Evolutionary conservation across 2,329 filamentous ascomycete species (phyloP), one percentile per base, ranked within the genome.

Genomic region (Penicillium sp.): DNA sequence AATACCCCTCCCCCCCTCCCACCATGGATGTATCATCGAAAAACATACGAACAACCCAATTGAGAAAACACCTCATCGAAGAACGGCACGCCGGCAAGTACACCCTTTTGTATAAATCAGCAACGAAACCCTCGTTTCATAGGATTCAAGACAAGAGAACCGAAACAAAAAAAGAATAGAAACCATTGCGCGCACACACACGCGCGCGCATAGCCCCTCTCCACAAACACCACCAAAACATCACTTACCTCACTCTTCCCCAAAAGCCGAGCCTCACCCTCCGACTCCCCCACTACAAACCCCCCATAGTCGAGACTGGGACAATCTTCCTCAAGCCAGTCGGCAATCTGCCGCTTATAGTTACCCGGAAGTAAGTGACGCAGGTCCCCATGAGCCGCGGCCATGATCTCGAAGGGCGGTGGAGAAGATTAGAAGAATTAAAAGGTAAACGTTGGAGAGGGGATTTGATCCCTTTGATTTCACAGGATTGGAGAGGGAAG

Each of bases 241-340:
- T 26, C 9, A 58, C 65, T 48, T 59, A 78, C 76, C 62, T 74
- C 68, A 53, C 75, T 77, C 64, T 83, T 84, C 3, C 80, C 81
- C 24, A 83, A 65, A 18, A 83, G 59, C 55, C 59, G 62, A n/a
- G 72, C 72, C 54, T 73, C 70, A 4, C 66, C 65, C 5, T 66
- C 59, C 5, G 68, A 66, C 52, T 74, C 72, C 43, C 93, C 93
- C 25, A 98, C 93, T 5, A 98, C 93, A 69, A 95, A 98, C 51
- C 93, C 93, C 62, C 88, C 93, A 68, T 95, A 96, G 76, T 98
- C 93, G 72, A 95, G 91, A 45, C 88, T 93, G 4, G 93, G 93
- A 3, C 90, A 94, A 73, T 98, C 93, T 73, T 98, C 93, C 63
- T 90, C 87, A 11, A 96, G 85, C 93, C 93, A 98, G 62, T 80